Conservation (phyloP, 805 yeast species). For the Cyberlindnera euphorbiiphila region DNA sequence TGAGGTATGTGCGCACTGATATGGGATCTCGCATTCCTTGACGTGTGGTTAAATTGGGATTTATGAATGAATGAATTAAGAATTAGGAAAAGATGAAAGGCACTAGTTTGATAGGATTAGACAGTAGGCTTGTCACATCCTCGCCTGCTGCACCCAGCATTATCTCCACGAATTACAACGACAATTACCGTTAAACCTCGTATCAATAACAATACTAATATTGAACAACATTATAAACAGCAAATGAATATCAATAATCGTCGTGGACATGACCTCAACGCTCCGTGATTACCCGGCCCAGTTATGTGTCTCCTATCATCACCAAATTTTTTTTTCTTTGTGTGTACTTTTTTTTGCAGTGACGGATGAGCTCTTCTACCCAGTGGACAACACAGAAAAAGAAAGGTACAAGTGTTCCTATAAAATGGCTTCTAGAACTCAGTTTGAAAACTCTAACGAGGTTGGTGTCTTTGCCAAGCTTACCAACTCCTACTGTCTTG, state of each 20-base stretch:
- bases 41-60: too few relatives aligned
- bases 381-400: neutral
- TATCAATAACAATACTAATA: too few relatives aligned
- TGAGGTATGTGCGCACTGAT: constrained; percentile 32
- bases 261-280: too few relatives aligned
- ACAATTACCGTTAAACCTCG: too few relatives aligned
- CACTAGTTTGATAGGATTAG: too few relatives aligned
- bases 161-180: too few relatives aligned
- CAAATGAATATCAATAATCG: neutral
- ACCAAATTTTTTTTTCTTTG: constrained; percentile 5
- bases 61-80: too few relatives aligned
- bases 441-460: constrained; percentile 82
- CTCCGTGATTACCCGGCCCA: constrained; percentile 6
- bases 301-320: constrained; percentile 5
- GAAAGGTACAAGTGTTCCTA: neutral
- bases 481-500: constrained; percentile 94
- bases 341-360: neutral
- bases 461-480: constrained; percentile 93
- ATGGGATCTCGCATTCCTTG: neutral
- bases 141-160: too few relatives aligned
- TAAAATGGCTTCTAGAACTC: constrained; percentile 68
- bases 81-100: too few relatives aligned
- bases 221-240: neutral
- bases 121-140: too few relatives aligned
- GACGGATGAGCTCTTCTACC: neutral